A percentile compares a stretch with the other conserved stretches of the same genome.
Conservation (phyloP, 2,329 filamentous ascomycete species). For the Hirsutella rhossiliensis region DNA sequence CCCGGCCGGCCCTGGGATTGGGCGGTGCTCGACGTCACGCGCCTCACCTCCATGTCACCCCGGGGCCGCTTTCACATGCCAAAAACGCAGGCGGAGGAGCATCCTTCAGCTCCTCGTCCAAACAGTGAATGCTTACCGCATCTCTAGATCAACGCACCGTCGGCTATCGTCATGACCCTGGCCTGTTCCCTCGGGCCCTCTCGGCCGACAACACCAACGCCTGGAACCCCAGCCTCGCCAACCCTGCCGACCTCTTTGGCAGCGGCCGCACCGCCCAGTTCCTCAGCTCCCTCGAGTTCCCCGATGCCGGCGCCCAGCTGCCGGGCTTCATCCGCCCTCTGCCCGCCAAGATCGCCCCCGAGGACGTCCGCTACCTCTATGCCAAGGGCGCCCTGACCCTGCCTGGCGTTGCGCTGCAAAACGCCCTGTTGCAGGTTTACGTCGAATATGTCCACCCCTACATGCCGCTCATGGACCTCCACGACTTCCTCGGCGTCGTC, state of each 20-base stretch:
- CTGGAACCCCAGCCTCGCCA: constrained; percentile 7
- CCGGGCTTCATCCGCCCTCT: constrained; percentile 68
- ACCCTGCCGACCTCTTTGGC: constrained; percentile 21
- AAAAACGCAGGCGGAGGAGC: neutral
- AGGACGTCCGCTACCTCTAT: constrained; percentile 74
- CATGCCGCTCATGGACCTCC: constrained; percentile 74
- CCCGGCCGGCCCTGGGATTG: neutral
- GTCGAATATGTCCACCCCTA: constrained; percentile 87
- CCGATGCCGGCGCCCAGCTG: constrained; percentile 34
- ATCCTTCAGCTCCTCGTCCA: neutral
- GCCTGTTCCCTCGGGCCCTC: constrained; percentile 11
- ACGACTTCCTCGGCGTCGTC: constrained; percentile 47
- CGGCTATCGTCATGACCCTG: constrained; percentile 19
- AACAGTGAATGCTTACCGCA: neutral
- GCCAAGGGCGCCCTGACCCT: constrained; percentile 76
- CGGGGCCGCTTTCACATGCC: constrained; percentile 6
- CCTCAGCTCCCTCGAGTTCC: constrained; percentile 33
- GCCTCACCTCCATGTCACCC: neutral
- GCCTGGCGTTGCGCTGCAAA: constrained; percentile 58
- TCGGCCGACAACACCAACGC: constrained; percentile 4
- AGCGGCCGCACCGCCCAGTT: constrained; percentile 29
- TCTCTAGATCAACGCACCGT: constrained; percentile 24
- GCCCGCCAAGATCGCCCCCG: constrained; percentile 61
- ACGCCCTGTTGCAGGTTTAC: constrained; percentile 70
- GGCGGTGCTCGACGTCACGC: neutral